Percentiles rank a stretch among this genome's conserved stretches.
Conservation (phyloP, 139 green algal genomes). For the Raphidocelis subcapitata region DNA sequence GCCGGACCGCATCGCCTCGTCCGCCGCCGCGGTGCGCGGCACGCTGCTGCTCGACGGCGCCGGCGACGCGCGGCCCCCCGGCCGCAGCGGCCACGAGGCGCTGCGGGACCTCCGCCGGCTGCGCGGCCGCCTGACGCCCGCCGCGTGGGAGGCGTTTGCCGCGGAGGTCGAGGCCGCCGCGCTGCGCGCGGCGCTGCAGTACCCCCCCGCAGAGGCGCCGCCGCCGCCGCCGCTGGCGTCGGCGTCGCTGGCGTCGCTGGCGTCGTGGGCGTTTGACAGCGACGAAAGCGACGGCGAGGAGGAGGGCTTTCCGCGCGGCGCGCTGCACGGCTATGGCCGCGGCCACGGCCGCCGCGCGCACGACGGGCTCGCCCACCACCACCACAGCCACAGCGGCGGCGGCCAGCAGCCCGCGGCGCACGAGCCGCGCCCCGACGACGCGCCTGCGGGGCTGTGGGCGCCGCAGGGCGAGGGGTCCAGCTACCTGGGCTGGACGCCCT, state of each 20-base stretch:
- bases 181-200: slow-evolving; percentile 2
- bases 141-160: slow-evolving; percentile 6
- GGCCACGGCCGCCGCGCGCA: not conserved
- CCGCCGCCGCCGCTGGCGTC: slow-evolving; percentile 4
- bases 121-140: not conserved
- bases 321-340: too few relatives aligned
- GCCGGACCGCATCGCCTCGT: too few relatives aligned
- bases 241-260: too few relatives aligned
- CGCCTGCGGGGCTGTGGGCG: not conserved
- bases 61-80: too few relatives aligned
- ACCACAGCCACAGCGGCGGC: not conserved
- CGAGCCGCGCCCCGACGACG: not conserved
- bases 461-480: not conserved
- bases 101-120: slow-evolving; percentile 3
- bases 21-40: too few relatives aligned
- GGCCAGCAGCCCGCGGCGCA: not conserved
- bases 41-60: too few relatives aligned
- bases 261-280: not conserved
- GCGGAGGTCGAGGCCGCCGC: not conserved
- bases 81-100: too few relatives aligned
- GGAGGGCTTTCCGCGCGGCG: too few relatives aligned
- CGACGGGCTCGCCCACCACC: not conserved
- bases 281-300: not conserved
- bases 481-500: not conserved
- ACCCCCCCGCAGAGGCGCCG: not conserved